These are phyloP conservation scores for Rhizopus arrhizus DNA, from an alignment of 371 early-diverging fungal species.

Conservation along the genomic window DNA sequence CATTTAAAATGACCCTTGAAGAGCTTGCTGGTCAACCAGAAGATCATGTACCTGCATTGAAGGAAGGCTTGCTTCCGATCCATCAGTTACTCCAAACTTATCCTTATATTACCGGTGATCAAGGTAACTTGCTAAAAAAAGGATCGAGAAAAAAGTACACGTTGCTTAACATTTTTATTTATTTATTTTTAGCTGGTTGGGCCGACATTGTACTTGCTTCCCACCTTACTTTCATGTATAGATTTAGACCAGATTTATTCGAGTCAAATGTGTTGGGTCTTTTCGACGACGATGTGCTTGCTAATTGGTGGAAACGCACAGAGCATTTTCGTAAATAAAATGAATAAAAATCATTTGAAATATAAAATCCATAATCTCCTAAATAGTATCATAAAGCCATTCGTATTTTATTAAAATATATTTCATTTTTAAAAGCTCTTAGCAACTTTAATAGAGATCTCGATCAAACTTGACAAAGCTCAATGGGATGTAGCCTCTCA, in stretches of 20 bases:
- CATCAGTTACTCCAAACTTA: not conserved
- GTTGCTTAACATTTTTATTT: not conserved
- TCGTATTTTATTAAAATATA: too few relatives aligned
- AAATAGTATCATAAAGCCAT: too few relatives aligned
- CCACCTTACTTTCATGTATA: conserved; percentile 2
- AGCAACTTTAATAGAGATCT: too few relatives aligned
- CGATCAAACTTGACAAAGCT: too few relatives aligned
- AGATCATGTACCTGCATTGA: conserved; percentile 2
- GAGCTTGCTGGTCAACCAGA: conserved; percentile 14
- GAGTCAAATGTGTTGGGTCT: conserved; percentile 9
- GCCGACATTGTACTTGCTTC: conserved; percentile 23
- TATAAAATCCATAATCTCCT: too few relatives aligned
- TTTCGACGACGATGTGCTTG: not conserved
- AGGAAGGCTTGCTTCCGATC: conserved; percentile 3
- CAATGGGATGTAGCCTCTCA: too few relatives aligned
- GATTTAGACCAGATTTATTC: conserved; percentile 12
- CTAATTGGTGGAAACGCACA: conserved; percentile 24
- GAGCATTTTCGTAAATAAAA: not conserved
- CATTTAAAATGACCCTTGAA: conserved; percentile 14
- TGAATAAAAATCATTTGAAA: too few relatives aligned
- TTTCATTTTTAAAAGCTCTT: too few relatives aligned
- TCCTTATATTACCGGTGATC: conserved; percentile 19
- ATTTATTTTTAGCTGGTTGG: conserved; percentile 18
- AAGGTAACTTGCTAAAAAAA: conserved; percentile 10
- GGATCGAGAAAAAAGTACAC: too few relatives aligned